phyloP scores from a whole-genome alignment of 208 protist genomes.

The Wallacemonas sp. region DNA sequence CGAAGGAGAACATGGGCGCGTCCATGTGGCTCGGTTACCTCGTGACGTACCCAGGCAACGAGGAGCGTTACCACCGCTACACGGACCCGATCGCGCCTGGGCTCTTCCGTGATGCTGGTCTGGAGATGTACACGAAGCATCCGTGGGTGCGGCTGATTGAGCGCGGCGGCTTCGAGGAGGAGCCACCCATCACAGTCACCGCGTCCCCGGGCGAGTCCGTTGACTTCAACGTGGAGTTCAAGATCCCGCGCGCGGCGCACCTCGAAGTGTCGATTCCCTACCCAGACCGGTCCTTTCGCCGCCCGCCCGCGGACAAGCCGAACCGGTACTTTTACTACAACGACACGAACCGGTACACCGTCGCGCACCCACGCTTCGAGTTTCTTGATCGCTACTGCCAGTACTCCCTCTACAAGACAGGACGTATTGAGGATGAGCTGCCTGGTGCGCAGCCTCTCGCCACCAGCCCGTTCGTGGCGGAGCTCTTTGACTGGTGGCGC shows the following conservation, averaged over 20 bases:
- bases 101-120: conserved; percentile 63
- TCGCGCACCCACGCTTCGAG: conserved; percentile 67
- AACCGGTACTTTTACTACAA: conserved; percentile 71
- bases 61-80: conserved; percentile 53
- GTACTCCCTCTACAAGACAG: conserved; percentile 82
- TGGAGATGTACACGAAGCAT: conserved; percentile 61
- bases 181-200: conserved; percentile 22
- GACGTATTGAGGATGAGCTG: conserved; percentile 47
- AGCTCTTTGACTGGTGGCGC: conserved; percentile 75
- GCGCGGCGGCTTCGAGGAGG: conserved; percentile 70
- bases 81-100: conserved; percentile 38
- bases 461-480: conserved; percentile 33
- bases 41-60: conserved; percentile 65
- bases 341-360: conserved; percentile 58
- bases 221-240: conserved; percentile 70
- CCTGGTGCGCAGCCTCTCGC: conserved; percentile 8
- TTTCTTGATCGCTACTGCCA: conserved; percentile 85
- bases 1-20: conserved; percentile 47
- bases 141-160: conserved; percentile 64
- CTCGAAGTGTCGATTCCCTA: conserved; percentile 32
- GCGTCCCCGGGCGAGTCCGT: conserved; percentile 20
- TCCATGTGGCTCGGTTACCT: conserved; percentile 82
- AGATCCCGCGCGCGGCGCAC: conserved; percentile 39
- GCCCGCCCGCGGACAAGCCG: conserved; percentile 33
- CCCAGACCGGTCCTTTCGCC: conserved; percentile 50